Conservation (phyloP, 2,329 filamentous ascomycete species). For the Hypoxylon sp. region DNA sequence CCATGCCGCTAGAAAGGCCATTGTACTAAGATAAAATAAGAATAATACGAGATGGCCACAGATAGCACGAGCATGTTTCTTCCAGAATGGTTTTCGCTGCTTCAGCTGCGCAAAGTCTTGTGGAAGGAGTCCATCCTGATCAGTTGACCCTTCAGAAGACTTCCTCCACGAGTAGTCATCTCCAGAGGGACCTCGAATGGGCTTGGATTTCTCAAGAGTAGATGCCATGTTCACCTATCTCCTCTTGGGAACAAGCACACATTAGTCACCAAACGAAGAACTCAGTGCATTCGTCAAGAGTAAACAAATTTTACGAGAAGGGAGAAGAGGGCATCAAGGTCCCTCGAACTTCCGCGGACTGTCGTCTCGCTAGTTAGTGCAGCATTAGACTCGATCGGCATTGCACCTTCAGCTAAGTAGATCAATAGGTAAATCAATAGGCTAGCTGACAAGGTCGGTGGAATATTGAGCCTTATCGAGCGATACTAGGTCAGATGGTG, state of each 20-base stretch:
- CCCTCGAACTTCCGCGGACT: background rate
- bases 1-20: constrained; percentile 1
- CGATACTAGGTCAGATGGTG: background rate
- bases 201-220: constrained; percentile 6
- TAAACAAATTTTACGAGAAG: background rate
- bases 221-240: background rate
- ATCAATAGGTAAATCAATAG: background rate
- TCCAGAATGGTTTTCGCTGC: constrained; percentile 4
- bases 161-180: constrained; percentile 10
- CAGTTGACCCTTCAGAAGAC: constrained; percentile 6
- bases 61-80: constrained; percentile 7
- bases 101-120: background rate
- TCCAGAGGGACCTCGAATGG: background rate
- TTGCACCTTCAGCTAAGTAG: constrained; percentile 1
- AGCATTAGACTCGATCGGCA: background rate
- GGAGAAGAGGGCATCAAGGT: constrained; percentile 1
- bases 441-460: constrained; percentile 1
- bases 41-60: constrained; percentile 3
- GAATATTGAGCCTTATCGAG: constrained; percentile 3
- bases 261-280: background rate
- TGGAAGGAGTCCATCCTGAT: constrained; percentile 7
- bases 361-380: background rate
- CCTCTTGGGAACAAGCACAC: background rate
- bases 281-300: background rate
- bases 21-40: background rate